phyloP scores from a whole-genome alignment of 163 green algal genomes.

The Scenedesmus sp. region DNA sequence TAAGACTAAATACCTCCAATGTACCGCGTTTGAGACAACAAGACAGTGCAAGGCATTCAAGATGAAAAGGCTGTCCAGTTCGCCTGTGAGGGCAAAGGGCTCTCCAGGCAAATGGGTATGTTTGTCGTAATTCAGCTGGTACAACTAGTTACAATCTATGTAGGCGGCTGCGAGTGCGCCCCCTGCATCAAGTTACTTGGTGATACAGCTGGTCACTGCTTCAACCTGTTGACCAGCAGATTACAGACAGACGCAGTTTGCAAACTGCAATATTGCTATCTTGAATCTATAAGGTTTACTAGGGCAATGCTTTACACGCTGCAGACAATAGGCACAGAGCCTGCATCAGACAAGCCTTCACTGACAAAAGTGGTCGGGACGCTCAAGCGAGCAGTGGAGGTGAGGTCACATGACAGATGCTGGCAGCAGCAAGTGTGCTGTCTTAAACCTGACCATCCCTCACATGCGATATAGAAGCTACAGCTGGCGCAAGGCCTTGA shows the following conservation, averaged over 20 bases:
- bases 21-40: background rate
- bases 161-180: background rate
- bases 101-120: background rate
- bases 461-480: conserved; percentile 26
- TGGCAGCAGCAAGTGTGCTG: background rate
- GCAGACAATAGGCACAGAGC: background rate
- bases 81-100: background rate
- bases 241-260: background rate
- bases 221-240: background rate
- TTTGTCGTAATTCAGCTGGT: background rate
- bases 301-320: background rate
- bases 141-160: background rate
- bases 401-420: background rate
- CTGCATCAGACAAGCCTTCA: conserved; percentile 36
- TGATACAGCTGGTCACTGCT: background rate
- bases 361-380: conserved; percentile 34
- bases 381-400: conserved; percentile 47
- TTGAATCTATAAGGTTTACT: background rate
- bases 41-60: background rate
- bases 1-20: background rate
- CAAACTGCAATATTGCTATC: background rate
- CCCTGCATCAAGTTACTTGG: background rate
- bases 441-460: background rate
- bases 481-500: conserved; percentile 45
- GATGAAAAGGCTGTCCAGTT: background rate